These are phyloP conservation scores for Colletotrichum cuscutae DNA, from an alignment of 2,329 filamentous ascomycete genomes.

Conservation along the genomic window DNA sequence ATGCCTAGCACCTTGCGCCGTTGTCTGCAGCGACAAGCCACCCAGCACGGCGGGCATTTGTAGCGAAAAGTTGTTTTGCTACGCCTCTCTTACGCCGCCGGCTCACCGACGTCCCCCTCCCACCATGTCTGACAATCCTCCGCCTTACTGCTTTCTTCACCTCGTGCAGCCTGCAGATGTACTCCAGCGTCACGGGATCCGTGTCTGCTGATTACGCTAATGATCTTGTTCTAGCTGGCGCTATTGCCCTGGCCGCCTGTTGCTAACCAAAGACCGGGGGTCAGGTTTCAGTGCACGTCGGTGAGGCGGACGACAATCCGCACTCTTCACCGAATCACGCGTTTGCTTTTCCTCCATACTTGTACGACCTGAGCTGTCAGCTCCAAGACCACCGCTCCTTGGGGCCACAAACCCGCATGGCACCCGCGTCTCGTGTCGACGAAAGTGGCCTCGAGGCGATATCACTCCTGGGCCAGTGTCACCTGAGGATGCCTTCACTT, in stretches of 20 bases:
- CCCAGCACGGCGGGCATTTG: not conserved
- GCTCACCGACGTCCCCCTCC: conserved; percentile 12
- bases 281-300: conserved; percentile 13
- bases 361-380: conserved; percentile 31
- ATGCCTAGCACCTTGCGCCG: conserved; percentile 4
- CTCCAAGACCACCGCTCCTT: conserved; percentile 5
- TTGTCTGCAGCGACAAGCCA: conserved; percentile 6
- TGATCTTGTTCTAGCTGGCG: not conserved
- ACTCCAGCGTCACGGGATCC: conserved; percentile 20
- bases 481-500: conserved; percentile 17
- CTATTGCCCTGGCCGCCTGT: not conserved
- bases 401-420: conserved; percentile 15
- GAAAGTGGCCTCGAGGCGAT: not conserved
- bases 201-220: conserved; percentile 17
- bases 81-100: conserved; percentile 12
- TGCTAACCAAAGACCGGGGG: not conserved
- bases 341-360: conserved; percentile 5
- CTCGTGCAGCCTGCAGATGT: conserved; percentile 30
- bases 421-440: conserved; percentile 32
- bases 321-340: conserved; percentile 31
- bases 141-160: conserved; percentile 33
- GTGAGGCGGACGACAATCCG: conserved; percentile 24
- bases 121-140: conserved; percentile 25
- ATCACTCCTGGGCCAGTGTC: not conserved
- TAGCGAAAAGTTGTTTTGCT: conserved; percentile 21